phyloP scores from a whole-genome alignment of 75 land plant genomes.

The Larix kaempferi region DNA sequence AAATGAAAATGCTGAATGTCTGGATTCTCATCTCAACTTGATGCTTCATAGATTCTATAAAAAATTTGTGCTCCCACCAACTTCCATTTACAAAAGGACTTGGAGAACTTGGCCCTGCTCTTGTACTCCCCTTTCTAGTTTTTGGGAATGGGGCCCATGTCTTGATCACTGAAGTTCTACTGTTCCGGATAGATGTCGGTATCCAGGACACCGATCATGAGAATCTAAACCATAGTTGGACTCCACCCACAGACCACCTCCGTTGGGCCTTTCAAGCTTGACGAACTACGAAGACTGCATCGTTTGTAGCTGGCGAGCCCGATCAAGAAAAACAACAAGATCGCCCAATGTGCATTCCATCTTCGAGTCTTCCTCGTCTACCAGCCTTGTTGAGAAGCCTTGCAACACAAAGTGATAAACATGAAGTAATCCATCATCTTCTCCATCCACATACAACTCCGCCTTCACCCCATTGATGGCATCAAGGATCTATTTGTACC shows the following conservation, averaged over 20 bases:
- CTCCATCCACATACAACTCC: background rate
- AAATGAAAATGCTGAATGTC: too few relatives aligned
- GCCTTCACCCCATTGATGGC: background rate
- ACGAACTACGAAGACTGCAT: conserved; percentile 69
- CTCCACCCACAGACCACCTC: conserved; percentile 46
- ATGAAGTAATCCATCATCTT: conserved; percentile 30
- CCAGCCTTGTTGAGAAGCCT: conserved; percentile 72
- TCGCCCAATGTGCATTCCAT: conserved; percentile 41
- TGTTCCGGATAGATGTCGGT: conserved; percentile 82
- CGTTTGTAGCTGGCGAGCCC: conserved; percentile 40
- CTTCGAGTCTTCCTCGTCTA: conserved; percentile 24
- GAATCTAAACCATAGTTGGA: conserved; percentile 58
- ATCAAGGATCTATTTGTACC: background rate
- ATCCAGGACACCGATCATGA: conserved; percentile 75
- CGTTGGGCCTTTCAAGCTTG: conserved; percentile 30
- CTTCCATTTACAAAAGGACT: conserved; percentile 58
- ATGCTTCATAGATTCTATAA: conserved; percentile 59
- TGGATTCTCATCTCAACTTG: too few relatives aligned
- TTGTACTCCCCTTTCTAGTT: conserved; percentile 59
- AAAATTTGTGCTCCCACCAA: conserved; percentile 78
- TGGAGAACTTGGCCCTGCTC: conserved; percentile 25
- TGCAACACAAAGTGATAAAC: conserved; percentile 46
- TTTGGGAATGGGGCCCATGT: conserved; percentile 43
- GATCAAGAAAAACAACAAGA: conserved; percentile 51
- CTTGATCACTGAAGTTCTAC: conserved; percentile 58